Percentiles rank a stretch among this genome's conserved stretches.
Conservation (phyloP, 129 eudicot genomes). For the Flaveria sonorensis region DNA sequence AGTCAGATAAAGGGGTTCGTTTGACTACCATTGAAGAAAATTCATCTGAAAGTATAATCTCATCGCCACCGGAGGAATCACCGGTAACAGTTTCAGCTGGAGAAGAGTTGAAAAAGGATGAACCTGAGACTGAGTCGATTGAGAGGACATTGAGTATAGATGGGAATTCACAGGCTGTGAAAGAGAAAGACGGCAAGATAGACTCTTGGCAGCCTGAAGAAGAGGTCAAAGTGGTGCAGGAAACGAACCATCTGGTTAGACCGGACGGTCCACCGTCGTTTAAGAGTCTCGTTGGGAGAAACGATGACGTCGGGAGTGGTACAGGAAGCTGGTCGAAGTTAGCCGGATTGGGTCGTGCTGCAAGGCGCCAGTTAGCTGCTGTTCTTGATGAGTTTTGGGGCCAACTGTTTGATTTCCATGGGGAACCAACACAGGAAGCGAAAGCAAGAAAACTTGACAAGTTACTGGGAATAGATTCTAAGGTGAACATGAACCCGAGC, state of each 20-base stretch:
- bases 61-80: slow-evolving; percentile 35
- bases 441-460: slow-evolving; percentile 68
- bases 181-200: slow-evolving; percentile 48
- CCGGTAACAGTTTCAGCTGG: slow-evolving; percentile 31
- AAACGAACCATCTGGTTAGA: slow-evolving; percentile 41
- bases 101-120: slow-evolving; percentile 37
- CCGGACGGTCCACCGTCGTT: slow-evolving; percentile 71
- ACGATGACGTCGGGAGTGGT: slow-evolving; percentile 71
- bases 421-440: slow-evolving; percentile 75
- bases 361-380: slow-evolving; percentile 78
- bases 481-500: slow-evolving; percentile 24
- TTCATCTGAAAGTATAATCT: slow-evolving; percentile 28
- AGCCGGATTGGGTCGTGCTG: slow-evolving; percentile 92
- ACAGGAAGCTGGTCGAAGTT: slow-evolving; percentile 84
- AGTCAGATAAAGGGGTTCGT: slow-evolving; percentile 43
- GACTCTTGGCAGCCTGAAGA: slow-evolving; percentile 63
- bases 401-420: slow-evolving; percentile 86
- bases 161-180: slow-evolving; percentile 47
- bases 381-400: slow-evolving; percentile 97
- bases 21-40: slow-evolving; percentile 54
- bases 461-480: slow-evolving; percentile 61
- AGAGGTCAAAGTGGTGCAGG: slow-evolving; percentile 45
- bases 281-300: slow-evolving; percentile 61
- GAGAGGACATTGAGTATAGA: slow-evolving; percentile 54
- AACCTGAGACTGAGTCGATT: slow-evolving; percentile 41